phyloP scores from a whole-genome alignment of 1,139 yeast species.

The Candida sp. region DNA sequence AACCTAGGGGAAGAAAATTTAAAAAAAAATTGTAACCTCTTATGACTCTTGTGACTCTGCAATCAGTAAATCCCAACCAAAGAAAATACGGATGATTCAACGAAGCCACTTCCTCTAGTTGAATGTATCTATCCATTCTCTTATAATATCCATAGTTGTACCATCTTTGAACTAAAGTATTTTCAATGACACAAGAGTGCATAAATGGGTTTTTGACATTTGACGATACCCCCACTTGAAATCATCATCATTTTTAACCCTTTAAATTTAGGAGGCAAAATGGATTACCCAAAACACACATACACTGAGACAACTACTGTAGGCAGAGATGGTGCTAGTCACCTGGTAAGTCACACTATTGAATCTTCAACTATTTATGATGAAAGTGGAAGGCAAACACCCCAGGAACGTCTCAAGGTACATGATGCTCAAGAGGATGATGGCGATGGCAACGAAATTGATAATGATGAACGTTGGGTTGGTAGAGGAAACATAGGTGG shows the following conservation, averaged over 20 bases:
- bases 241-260: not conserved
- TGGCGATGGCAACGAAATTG: constrained; percentile 2
- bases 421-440: not conserved
- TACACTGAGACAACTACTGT: not conserved
- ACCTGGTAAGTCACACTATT: not conserved
- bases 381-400: constrained; percentile 1
- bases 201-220: not conserved
- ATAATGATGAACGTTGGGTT: not conserved
- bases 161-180: too few relatives aligned
- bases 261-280: not conserved
- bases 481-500: not conserved
- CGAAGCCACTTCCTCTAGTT: too few relatives aligned
- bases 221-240: not conserved
- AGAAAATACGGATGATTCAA: too few relatives aligned
- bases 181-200: not conserved
- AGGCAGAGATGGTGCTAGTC: not conserved
- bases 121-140: too few relatives aligned
- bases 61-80: too few relatives aligned
- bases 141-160: too few relatives aligned
- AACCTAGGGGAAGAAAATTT: too few relatives aligned
- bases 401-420: not conserved
- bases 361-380: not conserved
- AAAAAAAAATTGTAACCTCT: too few relatives aligned
- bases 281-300: not conserved
- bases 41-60: too few relatives aligned